Evolutionary conservation across 2,329 filamentous ascomycete genomes (phyloP), one percentile per base, ranked within the genome.

Genomic region (Coniochaeta sp.): DNA sequence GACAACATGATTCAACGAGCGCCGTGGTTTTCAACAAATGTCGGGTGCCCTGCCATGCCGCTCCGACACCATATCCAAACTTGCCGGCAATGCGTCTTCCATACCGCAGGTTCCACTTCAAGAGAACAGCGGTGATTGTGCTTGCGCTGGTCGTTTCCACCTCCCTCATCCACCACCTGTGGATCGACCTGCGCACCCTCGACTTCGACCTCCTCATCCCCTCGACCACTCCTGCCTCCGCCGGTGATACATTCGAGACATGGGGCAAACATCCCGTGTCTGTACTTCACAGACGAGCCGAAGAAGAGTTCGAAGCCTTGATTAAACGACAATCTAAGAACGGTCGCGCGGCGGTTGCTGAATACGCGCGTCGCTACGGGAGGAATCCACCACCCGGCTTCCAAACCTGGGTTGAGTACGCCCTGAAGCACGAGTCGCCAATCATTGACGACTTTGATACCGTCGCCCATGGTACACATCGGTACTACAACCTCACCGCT

Each of bases 391-490:
- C 80, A 0, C 67, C 70, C 0, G 80, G 81, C 0, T 82, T 82
- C 33, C 67, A 76, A 1, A 67, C 62, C 3, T 83, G 80, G 81
- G 78, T 73, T 24, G 63, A 72, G 1, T 81, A 73, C 56, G 79
- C 79, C 0, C 57, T 65, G 1, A 63, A 64, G 0, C 67, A 77
- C 1, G 34, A 74, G 2, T 80, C 79, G 0, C 70, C 71, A 0
- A 72, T 82, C n/a, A 80, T 82, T 34, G 79, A 82, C 60, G 76
- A 82, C 2, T 82, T 79, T 31, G 77, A 82, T 43, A 70, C 65
- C 0, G 77, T 83, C 2, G 67, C 74, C 44, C 61, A 76, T 0
- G 62, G 68, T 0, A 63, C 83, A 1, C 47, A 52, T 31, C 47
- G 24, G 6, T 31, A 52, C 26, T 14, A 52, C 24, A 52, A 52